These are phyloP conservation scores for Avicennia marina DNA, from an alignment of 257 asterid genomes.

Conservation along the genomic window DNA sequence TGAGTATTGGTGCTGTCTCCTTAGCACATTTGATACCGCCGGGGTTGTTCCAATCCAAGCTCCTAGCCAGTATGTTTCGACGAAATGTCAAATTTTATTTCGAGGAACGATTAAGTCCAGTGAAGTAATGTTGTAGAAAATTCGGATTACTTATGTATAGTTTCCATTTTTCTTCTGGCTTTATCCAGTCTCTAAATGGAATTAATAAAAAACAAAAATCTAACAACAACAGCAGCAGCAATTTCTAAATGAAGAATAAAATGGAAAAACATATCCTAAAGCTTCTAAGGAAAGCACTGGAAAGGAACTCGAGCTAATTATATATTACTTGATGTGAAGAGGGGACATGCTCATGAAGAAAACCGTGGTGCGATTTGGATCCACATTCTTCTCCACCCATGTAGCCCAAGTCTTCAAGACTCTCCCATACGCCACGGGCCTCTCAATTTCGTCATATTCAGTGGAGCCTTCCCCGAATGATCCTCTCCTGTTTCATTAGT, in stretches of 20 bases:
- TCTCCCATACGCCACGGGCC: slow-evolving; percentile 61
- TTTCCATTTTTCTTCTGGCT: too few relatives aligned
- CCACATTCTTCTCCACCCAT: slow-evolving; percentile 59
- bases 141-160: too few relatives aligned
- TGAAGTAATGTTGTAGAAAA: too few relatives aligned
- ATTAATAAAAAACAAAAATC: too few relatives aligned
- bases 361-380: slow-evolving; percentile 56
- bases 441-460: slow-evolving; percentile 54
- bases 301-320: not conserved
- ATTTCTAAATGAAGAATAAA: too few relatives aligned
- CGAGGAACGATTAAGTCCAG: too few relatives aligned
- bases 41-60: slow-evolving; percentile 79
- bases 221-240: too few relatives aligned
- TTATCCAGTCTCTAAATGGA: too few relatives aligned
- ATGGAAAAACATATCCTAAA: too few relatives aligned
- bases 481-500: slow-evolving; percentile 45
- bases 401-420: slow-evolving; percentile 74
- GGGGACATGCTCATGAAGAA: slow-evolving; percentile 98
- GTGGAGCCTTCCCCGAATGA: slow-evolving; percentile 65
- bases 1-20: slow-evolving; percentile 63
- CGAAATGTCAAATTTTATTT: not conserved
- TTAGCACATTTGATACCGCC: slow-evolving; percentile 72
- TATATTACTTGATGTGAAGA: slow-evolving; percentile 86
- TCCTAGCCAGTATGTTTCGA: slow-evolving; percentile 32
- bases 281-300: slow-evolving; percentile 14